Base-by-base conservation (phyloP, 2,329 filamentous ascomycete genomes). In the Fulvia fulva region DNA sequence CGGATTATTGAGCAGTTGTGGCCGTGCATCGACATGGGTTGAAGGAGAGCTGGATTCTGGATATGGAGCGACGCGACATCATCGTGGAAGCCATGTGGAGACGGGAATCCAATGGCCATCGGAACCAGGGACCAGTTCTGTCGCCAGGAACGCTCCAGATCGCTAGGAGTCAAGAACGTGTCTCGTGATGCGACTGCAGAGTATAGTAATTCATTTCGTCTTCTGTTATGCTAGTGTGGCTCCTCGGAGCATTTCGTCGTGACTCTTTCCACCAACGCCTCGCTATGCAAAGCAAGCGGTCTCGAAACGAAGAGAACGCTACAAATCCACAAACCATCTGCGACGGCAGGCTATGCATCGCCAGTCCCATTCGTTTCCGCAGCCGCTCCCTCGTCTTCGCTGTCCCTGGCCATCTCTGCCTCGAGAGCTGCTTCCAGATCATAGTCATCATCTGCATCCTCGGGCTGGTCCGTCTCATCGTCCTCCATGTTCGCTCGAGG, bases 381-480 rank as follows among this genome's bases (percentile, higher is more conserved):
- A 11, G 41, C 51, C 49, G 51, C 61, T 55, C 69, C 67, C 51
- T 74, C 74, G 16, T 74, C 74, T 22, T 74, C 66, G 14, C 58
- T 65, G 51, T 68, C 58, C 52, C 64, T 63, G 50, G 65, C 74
- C 66, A 79, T 70, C 61, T 77, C 79, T 3, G 74, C 77, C 60
- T 76, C 75, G 58, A 80, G 63, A 56, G 76, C 76, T n/a, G 83
- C 81, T 71, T 87, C 86, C 51, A 87, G 72, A 65, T 86, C 64
- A 23, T 57, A 53, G 14, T 25, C 60, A 26, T 61, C 63, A 43
- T 58, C 53, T 22, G 51, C 60, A 22, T 52, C 55, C 14, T 62
- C 64, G 47, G 61, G 72, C 7, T 74, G 72, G 73, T 71, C 14
- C 66, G 56, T 12, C 7, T 50, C 47, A 61, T 70, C 63, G 44